Evolutionary conservation across 495 filamentous ascomycete species (phyloP).

Genomic region (Annulohypoxylon moriforme): DNA sequence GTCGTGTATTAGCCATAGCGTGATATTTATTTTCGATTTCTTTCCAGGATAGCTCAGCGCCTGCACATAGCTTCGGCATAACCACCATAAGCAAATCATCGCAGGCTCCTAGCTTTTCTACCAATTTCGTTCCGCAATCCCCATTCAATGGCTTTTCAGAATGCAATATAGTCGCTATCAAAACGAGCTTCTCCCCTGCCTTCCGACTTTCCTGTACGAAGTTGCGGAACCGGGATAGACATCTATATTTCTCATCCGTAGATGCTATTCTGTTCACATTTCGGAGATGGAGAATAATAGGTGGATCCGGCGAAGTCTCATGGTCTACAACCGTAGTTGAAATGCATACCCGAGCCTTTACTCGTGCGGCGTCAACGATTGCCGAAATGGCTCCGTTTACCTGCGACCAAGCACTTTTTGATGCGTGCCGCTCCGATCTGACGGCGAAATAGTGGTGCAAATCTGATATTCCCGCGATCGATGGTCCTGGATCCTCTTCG

Average conservation of each 20-base stretch:
- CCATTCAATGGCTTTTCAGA: background rate
- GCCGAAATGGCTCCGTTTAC: background rate
- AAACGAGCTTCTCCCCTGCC: background rate
- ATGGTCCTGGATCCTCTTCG: background rate
- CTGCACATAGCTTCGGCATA: too few relatives aligned
- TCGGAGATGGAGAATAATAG: background rate
- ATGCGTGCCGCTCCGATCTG: background rate
- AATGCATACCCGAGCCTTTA: background rate
- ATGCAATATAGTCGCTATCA: background rate
- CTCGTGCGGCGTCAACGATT: background rate
- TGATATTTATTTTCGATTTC: background rate
- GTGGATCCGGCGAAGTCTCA: background rate
- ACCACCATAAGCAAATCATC: background rate
- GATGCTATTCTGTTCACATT: background rate
- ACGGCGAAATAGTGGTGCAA: background rate
- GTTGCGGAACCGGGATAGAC: background rate
- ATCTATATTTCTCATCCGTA: background rate
- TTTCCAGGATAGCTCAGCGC: too few relatives aligned
- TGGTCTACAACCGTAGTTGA: background rate
- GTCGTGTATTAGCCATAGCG: background rate
- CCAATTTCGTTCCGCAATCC: too few relatives aligned
- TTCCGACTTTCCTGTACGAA: background rate
- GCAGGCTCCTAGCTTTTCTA: background rate
- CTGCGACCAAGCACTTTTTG: background rate
- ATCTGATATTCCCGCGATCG: background rate